Base-by-base conservation (phyloP, 1,139 yeast species). In the Debaryomyces singareniensis region DNA sequence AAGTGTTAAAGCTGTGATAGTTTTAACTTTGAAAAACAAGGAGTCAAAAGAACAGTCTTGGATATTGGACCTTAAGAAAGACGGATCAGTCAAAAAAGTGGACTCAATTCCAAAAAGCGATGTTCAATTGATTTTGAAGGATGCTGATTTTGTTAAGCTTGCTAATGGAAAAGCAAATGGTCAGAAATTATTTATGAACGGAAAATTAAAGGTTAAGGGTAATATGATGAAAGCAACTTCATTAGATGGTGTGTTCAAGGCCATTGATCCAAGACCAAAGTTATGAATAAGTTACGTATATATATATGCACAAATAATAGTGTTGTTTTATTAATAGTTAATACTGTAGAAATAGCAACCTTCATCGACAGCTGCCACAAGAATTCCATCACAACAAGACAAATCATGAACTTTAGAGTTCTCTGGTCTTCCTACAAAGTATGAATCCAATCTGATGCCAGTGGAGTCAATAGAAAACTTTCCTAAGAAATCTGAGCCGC, bases 221-320 rank as follows among this genome's bases (percentile, higher is more conserved):
- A 83, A 84, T 63, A 80, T 84, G 65, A 81, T 82, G 89, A 84
- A 85, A 70, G 94, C 94, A 37, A 76, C 89, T 34, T 72, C 78
- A 37, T 75, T 83, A 40, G 94, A 84, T 60, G 60, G 71, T 29
- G 78, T 84, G 30, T 72, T 84, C 61, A 80, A 80, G 67, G 59
- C 73, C 33, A 72, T 82, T 33, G 78, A 71, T 47, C 24, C 78
- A 33, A 63, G 63, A 55, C 55, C 74, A 37, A 67, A 67, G 58
- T 63, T 63, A 46, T 63, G 60, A 47, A 45, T 29, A 24, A 25
- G 16, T 15, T 24, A 20, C 13, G 14, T 13, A 24, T 28, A 16
- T 15, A 18, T 18, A 7, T 18, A n/a, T 7, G n/a, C n/a, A 18
- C 15, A 24, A 20, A 15, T 5, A 20, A 15, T 9, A 5, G 11